Conservation (phyloP, 176 grass and related monocot genomes). For the Carex kokanica region DNA sequence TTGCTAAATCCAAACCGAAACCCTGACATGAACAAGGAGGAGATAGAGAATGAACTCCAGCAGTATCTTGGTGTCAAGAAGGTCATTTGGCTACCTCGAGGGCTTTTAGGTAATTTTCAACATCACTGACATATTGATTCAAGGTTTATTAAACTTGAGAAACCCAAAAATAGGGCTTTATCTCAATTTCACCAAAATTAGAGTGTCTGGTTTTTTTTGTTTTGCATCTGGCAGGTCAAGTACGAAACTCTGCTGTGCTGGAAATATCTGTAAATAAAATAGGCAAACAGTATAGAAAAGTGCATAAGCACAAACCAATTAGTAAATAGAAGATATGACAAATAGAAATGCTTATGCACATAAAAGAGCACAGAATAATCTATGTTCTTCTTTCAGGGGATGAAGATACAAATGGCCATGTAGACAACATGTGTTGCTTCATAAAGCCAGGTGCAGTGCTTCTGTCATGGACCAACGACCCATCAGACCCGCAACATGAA, state of each 20-base stretch:
- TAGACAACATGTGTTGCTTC: conserved; percentile 89
- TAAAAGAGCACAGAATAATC: neutral
- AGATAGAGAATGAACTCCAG: conserved; percentile 84
- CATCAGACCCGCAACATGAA: conserved; percentile 63
- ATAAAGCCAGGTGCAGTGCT: conserved; percentile 66
- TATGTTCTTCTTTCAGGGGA: conserved; percentile 47
- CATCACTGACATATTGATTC: neutral
- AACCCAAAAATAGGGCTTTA: neutral
- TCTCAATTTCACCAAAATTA: neutral
- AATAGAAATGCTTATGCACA: neutral
- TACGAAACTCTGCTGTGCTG: neutral
- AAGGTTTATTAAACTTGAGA: neutral
- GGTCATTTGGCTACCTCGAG: conserved; percentile 85
- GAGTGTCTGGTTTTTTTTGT: neutral
- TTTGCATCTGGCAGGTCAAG: neutral
- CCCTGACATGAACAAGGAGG: conserved; percentile 69
- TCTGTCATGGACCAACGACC: conserved; percentile 74
- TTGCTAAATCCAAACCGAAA: conserved; percentile 84
- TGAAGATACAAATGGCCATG: conserved; percentile 85
- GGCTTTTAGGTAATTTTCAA: conserved; percentile 63
- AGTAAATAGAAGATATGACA: neutral
- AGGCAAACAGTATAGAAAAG: neutral
- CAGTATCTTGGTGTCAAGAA: conserved; percentile 75
- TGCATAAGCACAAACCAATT: neutral
- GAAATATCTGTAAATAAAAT: neutral